Evolutionary conservation across 2,329 filamentous ascomycete genomes (phyloP).

Genomic region (Sporothrix mexicana): DNA sequence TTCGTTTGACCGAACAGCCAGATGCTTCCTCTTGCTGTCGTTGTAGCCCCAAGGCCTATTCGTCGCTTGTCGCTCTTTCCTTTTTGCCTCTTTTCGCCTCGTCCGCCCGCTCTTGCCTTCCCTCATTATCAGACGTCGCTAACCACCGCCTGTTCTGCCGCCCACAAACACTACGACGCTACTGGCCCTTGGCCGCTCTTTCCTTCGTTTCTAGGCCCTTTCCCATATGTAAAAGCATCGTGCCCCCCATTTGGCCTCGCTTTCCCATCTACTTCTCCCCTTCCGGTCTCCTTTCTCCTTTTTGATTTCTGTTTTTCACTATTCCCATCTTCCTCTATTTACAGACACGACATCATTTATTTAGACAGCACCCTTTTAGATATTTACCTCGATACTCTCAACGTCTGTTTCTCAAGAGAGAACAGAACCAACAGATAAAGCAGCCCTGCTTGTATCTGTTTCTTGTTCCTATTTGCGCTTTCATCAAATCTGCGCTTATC

Average conservation of each 20-base stretch:
- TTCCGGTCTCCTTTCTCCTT: neutral
- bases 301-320: neutral
- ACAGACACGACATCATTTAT: neutral
- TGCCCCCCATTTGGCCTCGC: conserved; percentile 12
- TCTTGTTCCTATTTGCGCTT: neutral
- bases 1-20: conserved; percentile 35
- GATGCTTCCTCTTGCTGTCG: neutral
- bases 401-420: conserved; percentile 28
- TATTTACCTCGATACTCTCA: neutral
- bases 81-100: conserved; percentile 21
- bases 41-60: neutral
- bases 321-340: neutral
- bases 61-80: conserved; percentile 7
- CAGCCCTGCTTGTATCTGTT: conserved; percentile 28
- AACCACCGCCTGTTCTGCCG: conserved; percentile 3
- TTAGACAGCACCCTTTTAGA: neutral
- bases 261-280: conserved; percentile 2
- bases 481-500: conserved; percentile 13
- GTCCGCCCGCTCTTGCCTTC: conserved; percentile 16
- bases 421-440: conserved; percentile 30
- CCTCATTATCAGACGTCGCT: conserved; percentile 25
- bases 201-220: conserved; percentile 27
- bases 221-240: conserved; percentile 28
- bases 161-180: conserved; percentile 12
- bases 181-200: conserved; percentile 20